Base-by-base conservation (phyloP, 441 rosid genomes). In the Lepidium campestre region DNA sequence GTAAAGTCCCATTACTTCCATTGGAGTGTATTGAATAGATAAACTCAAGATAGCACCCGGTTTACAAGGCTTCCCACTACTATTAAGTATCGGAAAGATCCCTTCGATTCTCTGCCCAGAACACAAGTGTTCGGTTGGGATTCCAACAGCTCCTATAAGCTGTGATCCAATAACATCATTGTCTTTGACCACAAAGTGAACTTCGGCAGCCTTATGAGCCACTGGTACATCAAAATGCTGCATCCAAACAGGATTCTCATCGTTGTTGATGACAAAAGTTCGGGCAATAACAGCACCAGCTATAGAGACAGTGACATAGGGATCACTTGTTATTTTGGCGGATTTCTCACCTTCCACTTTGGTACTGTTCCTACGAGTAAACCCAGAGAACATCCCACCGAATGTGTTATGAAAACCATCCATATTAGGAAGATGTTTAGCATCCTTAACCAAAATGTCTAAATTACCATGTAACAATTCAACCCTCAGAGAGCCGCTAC, bases 391-490 rank as follows among this genome's bases (percentile, higher is more conserved):
- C 72, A 86, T 34, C 36, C 79, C 91, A 20, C 79, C 85, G 4
- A 86, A 63, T 40, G 32, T 78, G 65, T 76, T 78, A 63, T 82
- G 91, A 41, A 86, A 78, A 56, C 71, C 67, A 71, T 86, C 91
- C 85, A 83, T 74, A 63, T 86, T 86, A 2, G 91, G 91, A 18
- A 86, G 83, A 65, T 83, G 79, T 35, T 79, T 78, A 55, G 91
- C 91, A 56, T 78, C 83, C 64, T 78, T 82, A 61, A 86, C 82
- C 86, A 82, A 83, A 71, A 86, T 82, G 65, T 86, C 88, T 62
- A 86, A 68, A 59, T 77, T 78, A 7, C 91, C 91, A 74, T 86
- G 88, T 56, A 86, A 75, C 49, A 79, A 76, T 41, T 79, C 41
- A 9, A 79, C 70, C 65, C 79, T 69, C 67, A 82, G 62, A 50